Conservation (phyloP, 495 filamentous ascomycete genomes). For the Penicillium argentinense region DNA sequence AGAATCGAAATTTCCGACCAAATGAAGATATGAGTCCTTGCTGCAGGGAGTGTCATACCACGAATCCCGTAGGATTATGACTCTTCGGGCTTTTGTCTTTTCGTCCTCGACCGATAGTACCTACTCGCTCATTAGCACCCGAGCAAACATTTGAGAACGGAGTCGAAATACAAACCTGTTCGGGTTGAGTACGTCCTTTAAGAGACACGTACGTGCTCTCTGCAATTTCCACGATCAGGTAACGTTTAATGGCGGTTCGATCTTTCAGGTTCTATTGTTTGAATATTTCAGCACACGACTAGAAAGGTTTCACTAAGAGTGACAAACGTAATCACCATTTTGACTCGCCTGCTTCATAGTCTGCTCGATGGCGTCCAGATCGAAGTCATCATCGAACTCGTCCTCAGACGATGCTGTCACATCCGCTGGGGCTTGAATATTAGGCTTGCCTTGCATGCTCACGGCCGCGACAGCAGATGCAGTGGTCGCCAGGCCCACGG, state of each 20-base stretch:
- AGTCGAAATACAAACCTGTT: constrained; percentile 60
- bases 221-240: constrained; percentile 70
- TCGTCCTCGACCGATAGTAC: constrained; percentile 76
- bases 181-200: constrained; percentile 57
- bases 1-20: constrained; percentile 75
- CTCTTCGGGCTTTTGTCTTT: constrained; percentile 59
- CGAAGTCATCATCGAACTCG: constrained; percentile 48
- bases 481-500: no score
- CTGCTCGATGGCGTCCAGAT: constrained; percentile 45
- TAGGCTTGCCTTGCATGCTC: background rate
- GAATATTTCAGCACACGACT: constrained; percentile 43
- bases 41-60: constrained; percentile 80
- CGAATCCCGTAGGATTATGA: constrained; percentile 75
- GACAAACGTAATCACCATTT: constrained; percentile 41
- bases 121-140: constrained; percentile 46
- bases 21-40: constrained; percentile 73
- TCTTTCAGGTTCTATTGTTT: constrained; percentile 53
- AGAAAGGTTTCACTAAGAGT: constrained; percentile 34
- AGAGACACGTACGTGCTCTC: constrained; percentile 63
- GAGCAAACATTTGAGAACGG: background rate
- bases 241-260: constrained; percentile 75
- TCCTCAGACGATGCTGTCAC: constrained; percentile 31
- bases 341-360: constrained; percentile 38
- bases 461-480: background rate
- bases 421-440: constrained; percentile 6